A percentile compares a stretch with the other conserved stretches of the same genome.
Evolutionary conservation across 106 monocot species (phyloP).

Genomic region (Cymbidium sinense): DNA sequence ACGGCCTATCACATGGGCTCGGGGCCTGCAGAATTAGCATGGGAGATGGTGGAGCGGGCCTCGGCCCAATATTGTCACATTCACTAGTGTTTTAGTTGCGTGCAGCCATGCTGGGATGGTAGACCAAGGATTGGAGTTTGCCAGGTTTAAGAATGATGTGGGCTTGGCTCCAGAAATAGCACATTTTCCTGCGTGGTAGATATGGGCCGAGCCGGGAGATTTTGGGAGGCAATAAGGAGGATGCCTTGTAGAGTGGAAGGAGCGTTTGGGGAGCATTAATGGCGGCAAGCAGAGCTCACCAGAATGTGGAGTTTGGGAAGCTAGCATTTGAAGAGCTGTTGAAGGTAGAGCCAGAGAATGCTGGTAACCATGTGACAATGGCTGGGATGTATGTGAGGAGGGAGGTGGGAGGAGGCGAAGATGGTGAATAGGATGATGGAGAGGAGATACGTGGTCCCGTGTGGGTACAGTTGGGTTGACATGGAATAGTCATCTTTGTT

Average conservation of each 20-base stretch:
- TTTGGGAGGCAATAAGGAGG: constrained; percentile 20
- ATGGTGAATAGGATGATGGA: constrained; percentile 28
- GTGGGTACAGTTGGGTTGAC: background rate
- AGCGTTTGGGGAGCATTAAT: constrained; percentile 34
- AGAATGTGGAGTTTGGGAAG: constrained; percentile 28
- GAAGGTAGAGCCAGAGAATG: constrained; percentile 22
- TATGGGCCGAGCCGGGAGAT: constrained; percentile 24
- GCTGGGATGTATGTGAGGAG: constrained; percentile 30
- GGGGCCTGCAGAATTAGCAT: constrained; percentile 10
- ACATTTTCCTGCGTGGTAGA: constrained; percentile 39
- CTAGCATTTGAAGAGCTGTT: constrained; percentile 22
- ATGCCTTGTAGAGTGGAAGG: constrained; percentile 14
- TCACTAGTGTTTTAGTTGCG: constrained; percentile 24
- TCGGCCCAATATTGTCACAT: constrained; percentile 25
- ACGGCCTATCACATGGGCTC: constrained; percentile 24
- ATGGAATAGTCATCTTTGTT: background rate
- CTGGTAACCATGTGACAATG: constrained; percentile 33
- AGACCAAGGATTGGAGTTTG: constrained; percentile 25
- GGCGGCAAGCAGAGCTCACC: constrained; percentile 23
- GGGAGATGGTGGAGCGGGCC: constrained; percentile 12
- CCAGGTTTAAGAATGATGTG: constrained; percentile 18
- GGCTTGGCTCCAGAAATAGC: constrained; percentile 18
- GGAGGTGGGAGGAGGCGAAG: constrained; percentile 35
- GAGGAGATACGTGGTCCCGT: background rate
- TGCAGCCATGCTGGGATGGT: constrained; percentile 35